phyloP scores from a whole-genome alignment of 2,329 filamentous ascomycete genomes.

The Juglanconis sp. region DNA sequence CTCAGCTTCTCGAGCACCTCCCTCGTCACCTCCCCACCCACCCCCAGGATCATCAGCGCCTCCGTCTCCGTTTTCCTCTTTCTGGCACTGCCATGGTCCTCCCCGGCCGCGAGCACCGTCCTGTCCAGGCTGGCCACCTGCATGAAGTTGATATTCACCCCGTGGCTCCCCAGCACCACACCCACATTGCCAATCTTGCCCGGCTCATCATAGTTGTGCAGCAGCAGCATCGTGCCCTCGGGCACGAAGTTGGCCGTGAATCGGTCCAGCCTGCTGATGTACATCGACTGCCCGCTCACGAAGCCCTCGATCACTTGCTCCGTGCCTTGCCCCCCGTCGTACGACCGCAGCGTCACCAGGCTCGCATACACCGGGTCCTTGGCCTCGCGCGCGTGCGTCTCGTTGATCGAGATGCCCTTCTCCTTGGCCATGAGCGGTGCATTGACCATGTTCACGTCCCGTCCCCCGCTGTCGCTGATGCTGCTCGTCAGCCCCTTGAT shows the following conservation, averaged over 20 bases:
- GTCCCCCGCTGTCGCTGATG: constrained; percentile 62
- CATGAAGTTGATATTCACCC: constrained; percentile 80
- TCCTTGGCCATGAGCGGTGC: constrained; percentile 72
- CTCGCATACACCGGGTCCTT: constrained; percentile 65
- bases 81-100: constrained; percentile 23
- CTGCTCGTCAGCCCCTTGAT: constrained; percentile 72
- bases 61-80: constrained; percentile 49
- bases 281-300: constrained; percentile 59
- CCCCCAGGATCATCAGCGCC: constrained; percentile 78
- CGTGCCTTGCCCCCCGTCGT: constrained; percentile 27
- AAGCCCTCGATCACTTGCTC: constrained; percentile 62
- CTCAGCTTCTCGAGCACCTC: constrained; percentile 50
- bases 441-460: constrained; percentile 81
- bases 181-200: constrained; percentile 83
- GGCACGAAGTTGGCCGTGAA: constrained; percentile 74
- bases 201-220: constrained; percentile 77
- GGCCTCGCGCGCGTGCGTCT: constrained; percentile 62
- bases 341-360: constrained; percentile 66
- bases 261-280: constrained; percentile 69
- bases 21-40: constrained; percentile 62
- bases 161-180: constrained; percentile 63
- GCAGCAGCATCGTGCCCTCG: constrained; percentile 70
- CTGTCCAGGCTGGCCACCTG: constrained; percentile 59
- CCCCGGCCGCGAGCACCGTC: constrained; percentile 22
- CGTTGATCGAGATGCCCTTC: constrained; percentile 74